These are phyloP conservation scores for Aspergillus arachidicola DNA, from an alignment of 2,329 filamentous ascomycete genomes.

Conservation along the genomic window DNA sequence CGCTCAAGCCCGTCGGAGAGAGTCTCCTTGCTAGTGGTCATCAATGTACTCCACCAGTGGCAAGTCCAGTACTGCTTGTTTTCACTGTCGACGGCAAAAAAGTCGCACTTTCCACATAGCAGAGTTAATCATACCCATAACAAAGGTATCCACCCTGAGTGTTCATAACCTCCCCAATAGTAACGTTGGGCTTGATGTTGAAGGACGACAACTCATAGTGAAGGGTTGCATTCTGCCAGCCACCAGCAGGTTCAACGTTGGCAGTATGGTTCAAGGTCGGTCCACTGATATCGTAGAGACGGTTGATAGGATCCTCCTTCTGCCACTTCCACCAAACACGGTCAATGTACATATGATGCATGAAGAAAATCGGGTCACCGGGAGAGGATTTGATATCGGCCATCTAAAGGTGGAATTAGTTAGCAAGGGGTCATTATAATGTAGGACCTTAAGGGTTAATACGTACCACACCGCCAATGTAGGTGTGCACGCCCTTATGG, in stretches of 20 bases:
- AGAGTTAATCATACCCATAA: slow-evolving; percentile 6
- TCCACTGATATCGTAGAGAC: slow-evolving; percentile 11
- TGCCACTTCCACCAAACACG: slow-evolving; percentile 13
- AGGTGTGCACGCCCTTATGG: slow-evolving; percentile 14
- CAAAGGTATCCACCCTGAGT: slow-evolving; percentile 13
- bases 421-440: not conserved
- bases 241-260: slow-evolving; percentile 9
- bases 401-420: not conserved
- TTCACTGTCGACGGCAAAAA: too few relatives aligned
- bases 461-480: slow-evolving; percentile 12
- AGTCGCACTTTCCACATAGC: not conserved
- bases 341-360: slow-evolving; percentile 14
- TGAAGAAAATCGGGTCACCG: slow-evolving; percentile 14
- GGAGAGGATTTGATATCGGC: slow-evolving; percentile 13
- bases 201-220: slow-evolving; percentile 9
- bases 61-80: too few relatives aligned
- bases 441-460: not conserved
- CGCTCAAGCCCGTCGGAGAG: too few relatives aligned
- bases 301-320: slow-evolving; percentile 9
- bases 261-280: slow-evolving; percentile 11
- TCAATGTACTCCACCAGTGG: too few relatives aligned
- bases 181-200: slow-evolving; percentile 11
- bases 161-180: slow-evolving; percentile 13
- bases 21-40: too few relatives aligned
- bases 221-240: slow-evolving; percentile 11